Evolutionary conservation across 1,284 basidiomycete genomes (phyloP), one percentile per base, ranked within the genome.

Genomic region (Xerocomus minutiporus): DNA sequence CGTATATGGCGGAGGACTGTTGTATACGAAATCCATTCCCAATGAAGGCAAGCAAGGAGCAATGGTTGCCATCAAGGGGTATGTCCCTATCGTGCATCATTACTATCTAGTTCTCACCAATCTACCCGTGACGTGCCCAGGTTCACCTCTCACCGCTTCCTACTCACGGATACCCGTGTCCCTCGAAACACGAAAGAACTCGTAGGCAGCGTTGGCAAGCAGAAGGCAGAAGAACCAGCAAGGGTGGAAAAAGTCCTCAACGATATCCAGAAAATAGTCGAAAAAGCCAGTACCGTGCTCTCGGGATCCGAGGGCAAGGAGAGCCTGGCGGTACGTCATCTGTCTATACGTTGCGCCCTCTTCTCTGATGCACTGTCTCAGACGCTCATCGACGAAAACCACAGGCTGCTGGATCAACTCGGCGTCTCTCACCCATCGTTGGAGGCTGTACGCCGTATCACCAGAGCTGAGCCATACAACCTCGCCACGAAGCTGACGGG

Each of bases 401-500:
- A 99, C 67, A 72, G 73, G 17, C 84, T 96, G 61, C 83, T 99
- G 15, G 85, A 86, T 32, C 77, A 83, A 11, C 79, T 99, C n/a
- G 91, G 88, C n/a, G 97, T 99, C 25, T 93, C 92, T 1, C 97
- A 99, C 70, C 83, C 91, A 5, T 75, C 87, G 1, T 75, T 99
- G 48, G 97, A 99, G 71, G 74, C 78, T 38, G 93, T 98, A 61
- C 83, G 87, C 50, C 73, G 76, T 31, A 84, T 80, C 61, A 93
- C 93, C 0, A 72, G 76, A 4, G 74, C 75, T 13, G 64, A 74
- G 56, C 84, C 85, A 7, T 90, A 87, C 71, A 74, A 73, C 6
- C 76, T 99, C 45, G 85, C 86, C 59, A 97, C 96, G n/a, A 99
- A 99, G 76, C 73, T 99, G 50, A 99, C 97, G 2, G 97, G 97